Base-by-base conservation (phyloP, 306 rosid genomes). In the Myrica gale region DNA sequence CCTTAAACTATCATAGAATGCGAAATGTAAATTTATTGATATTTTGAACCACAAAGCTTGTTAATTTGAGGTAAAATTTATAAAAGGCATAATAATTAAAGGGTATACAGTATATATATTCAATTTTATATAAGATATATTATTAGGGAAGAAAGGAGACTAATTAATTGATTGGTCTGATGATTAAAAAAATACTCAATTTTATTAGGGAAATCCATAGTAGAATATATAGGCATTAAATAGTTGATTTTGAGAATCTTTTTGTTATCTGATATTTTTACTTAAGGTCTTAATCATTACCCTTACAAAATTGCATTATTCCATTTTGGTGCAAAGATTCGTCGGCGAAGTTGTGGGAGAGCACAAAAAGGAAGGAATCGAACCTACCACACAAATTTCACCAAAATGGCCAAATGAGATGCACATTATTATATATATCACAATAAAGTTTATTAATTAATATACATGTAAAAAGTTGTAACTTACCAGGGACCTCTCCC, bases 401-500 rank as follows among this genome's bases (percentile, higher is more conserved):
- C n/a, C 70, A 8, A 19, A 48, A 15, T 47, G 13, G 11, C 10
- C 10, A 45, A 2, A 8, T 46, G 0, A 11, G 8, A 46, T 46
- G 50, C 50, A 8, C 52, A 10, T 48, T 10, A 48, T 48, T 48
- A 52, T 13, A 50, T 20, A 73, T 21, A 3, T 20, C 68, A 77
- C 32, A n/a, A n/a, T n/a, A n/a, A n/a, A n/a, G n/a, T n/a, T n/a
- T n/a, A n/a, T n/a, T n/a, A n/a, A n/a, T n/a, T n/a, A n/a, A n/a
- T n/a, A n/a, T n/a, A n/a, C n/a, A n/a, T n/a, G n/a, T n/a, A n/a
- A n/a, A n/a, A n/a, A n/a, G n/a, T n/a, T 81, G 85, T 84, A 73
- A 82, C 87, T 86, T 86, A 75, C 69, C 84, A 83, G 80, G 67
- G 62, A 81, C 74, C 66, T 62, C 65, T 58, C 63, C 15, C 58